A percentile compares a stretch with the other conserved stretches of the same genome.
These are phyloP conservation scores for Talaromyces sp. DNA, from an alignment of 2,329 filamentous ascomycete species.

Conservation along the genomic window DNA sequence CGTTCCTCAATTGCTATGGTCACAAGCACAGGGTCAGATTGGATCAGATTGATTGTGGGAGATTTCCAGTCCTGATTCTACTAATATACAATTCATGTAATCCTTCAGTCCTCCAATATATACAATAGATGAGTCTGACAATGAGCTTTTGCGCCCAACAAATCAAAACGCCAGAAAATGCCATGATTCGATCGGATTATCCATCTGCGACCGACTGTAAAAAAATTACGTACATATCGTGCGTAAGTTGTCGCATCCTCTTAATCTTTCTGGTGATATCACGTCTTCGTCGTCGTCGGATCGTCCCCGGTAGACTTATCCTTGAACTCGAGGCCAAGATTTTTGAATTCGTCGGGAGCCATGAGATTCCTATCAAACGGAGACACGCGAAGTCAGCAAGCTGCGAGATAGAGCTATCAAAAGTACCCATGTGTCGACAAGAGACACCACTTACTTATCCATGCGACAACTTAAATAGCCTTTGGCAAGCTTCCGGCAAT, in stretches of 20 bases:
- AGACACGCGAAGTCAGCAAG: not conserved
- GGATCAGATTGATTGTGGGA: not conserved
- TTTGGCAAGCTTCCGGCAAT: constrained; percentile 83
- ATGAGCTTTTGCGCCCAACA: not conserved
- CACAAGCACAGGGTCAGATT: not conserved
- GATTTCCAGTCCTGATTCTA: not conserved
- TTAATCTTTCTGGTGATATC: not conserved
- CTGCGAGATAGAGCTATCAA: too few relatives aligned
- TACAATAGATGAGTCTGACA: not conserved
- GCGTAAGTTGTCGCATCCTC: not conserved
- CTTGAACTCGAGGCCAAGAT: constrained; percentile 71
- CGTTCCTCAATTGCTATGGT: not conserved
- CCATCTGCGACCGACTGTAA: not conserved
- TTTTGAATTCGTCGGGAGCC: constrained; percentile 92
- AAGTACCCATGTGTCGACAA: too few relatives aligned
- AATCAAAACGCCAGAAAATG: constrained; percentile 15
- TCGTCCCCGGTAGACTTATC: constrained; percentile 25
- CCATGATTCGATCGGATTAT: not conserved
- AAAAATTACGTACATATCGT: not conserved
- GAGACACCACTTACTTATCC: constrained; percentile 67
- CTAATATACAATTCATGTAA: not conserved
- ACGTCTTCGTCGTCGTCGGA: constrained; percentile 18
- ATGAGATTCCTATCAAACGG: constrained; percentile 72
- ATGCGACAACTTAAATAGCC: constrained; percentile 87
- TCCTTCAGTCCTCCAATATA: not conserved